Evolutionary conservation across 306 rosid genomes (phyloP).

Genomic region (Cyclanthera cordifolia): DNA sequence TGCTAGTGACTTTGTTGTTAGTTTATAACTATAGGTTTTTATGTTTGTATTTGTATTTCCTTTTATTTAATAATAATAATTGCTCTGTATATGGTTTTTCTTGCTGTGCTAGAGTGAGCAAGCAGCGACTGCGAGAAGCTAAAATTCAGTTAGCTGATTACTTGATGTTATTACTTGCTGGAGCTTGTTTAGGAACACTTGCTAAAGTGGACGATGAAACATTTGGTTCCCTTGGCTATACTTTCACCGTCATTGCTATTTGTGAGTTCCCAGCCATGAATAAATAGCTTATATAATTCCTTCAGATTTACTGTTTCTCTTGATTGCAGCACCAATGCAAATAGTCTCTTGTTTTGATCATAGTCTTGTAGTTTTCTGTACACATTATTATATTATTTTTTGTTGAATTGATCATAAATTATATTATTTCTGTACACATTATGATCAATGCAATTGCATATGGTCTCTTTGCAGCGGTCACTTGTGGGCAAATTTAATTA

Average conservation of each 20-base stretch:
- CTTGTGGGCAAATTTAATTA: too few species aligned
- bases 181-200: conserved; percentile 68
- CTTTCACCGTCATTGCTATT: conserved; percentile 66
- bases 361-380: not conserved
- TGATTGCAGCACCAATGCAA: not conserved
- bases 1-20: not conserved
- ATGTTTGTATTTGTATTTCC: not conserved
- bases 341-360: not conserved
- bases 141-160: conserved; percentile 47
- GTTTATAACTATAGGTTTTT: not conserved
- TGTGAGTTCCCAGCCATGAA: conserved; percentile 40
- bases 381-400: too few species aligned
- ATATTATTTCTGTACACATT: too few species aligned
- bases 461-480: too few species aligned
- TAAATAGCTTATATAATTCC: not conserved
- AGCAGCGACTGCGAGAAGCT: conserved; percentile 67
- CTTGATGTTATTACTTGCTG: conserved; percentile 65
- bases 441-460: too few species aligned
- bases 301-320: not conserved
- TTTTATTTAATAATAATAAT: conserved; percentile 7
- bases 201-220: conserved; percentile 57
- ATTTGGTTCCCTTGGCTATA: conserved; percentile 58
- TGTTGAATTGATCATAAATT: too few species aligned
- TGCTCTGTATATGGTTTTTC: conserved; percentile 18
- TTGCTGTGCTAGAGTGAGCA: conserved; percentile 38